Evolutionary conservation across 768 basidiomycete species (phyloP), one percentile per base, ranked within the genome.

Genomic region (Macrolepiota albuminosa): DNA sequence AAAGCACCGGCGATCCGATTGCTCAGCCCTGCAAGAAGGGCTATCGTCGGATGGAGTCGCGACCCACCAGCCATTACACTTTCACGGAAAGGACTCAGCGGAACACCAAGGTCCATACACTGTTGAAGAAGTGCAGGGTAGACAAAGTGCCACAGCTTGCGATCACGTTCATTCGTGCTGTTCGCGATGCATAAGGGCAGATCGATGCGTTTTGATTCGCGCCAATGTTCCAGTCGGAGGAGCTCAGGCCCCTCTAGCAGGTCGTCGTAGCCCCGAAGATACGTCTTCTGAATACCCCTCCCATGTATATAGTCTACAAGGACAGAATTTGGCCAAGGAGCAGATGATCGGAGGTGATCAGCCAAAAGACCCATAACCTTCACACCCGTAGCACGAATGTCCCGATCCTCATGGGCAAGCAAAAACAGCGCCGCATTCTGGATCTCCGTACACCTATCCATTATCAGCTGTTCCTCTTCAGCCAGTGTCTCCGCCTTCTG

Each of bases 361-460:
- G 78, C 71, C 42, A 90, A 67, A 1, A 72, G 69, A 14, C 82
- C 79, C 46, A 92, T 72, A 36, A 88, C 75, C 68, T 85, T 84
- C 34, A 88, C 80, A 1, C 89, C 93, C 21, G 80, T 78, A 14
- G 74, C 74, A 52, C 84, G 82, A 9, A 90, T 80, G 3, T 74
- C 60, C 52, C 76, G 70, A 33, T 70, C 69, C 60, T 83, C 81
- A 56, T 86, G 81, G 13, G 88, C 78, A 57, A 95, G 76, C 54
- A 95, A 73, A 68, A 95, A 94, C 46, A 95, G 68, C 1, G 83
- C 82, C 2, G 86, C 91, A 0, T 85, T 84, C 62, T 88, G 85
- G 33, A 94, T 79, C 61, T 90, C 86, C 47, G 77, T 79, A 24
- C 83, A 75, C 52, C 83, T 78, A 1, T 78, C 71, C 11, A 76